These are phyloP conservation scores for Petunia secreta DNA, from an alignment of 257 asterid species.

Conservation along the genomic window DNA sequence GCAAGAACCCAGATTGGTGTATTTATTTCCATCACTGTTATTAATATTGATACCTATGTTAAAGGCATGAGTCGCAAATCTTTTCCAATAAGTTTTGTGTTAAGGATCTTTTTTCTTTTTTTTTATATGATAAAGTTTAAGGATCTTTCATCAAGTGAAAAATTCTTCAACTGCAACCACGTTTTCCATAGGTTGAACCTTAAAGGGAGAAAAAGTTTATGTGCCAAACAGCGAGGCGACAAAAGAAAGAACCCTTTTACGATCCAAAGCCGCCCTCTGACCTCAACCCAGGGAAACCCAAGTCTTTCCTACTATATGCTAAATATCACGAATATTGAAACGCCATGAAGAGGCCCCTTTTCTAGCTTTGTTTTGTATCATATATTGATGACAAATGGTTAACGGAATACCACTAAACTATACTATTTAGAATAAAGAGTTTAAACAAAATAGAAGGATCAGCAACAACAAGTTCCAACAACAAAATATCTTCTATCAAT, in stretches of 20 bases:
- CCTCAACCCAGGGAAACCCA: background rate
- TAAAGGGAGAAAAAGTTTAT: background rate
- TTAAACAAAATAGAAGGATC: background rate
- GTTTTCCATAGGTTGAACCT: slow-evolving; percentile 2
- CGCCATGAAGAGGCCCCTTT: background rate
- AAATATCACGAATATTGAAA: background rate
- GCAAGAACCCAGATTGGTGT: background rate
- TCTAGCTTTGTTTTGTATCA: background rate
- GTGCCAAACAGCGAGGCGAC: background rate
- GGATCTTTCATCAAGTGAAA: background rate
- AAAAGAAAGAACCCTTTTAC: background rate
- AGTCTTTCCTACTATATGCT: background rate
- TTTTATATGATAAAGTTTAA: no score
- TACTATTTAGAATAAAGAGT: background rate
- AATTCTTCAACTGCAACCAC: background rate
- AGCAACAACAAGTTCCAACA: background rate
- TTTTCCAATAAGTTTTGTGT: background rate
- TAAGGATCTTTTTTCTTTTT: background rate
- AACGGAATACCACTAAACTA: background rate
- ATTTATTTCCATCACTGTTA: background rate
- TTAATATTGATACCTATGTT: background rate
- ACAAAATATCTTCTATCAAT: background rate
- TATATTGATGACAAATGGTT: background rate
- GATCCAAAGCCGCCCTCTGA: background rate
- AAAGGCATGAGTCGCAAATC: background rate